Percentiles rank a stretch among this genome's conserved stretches.
Conservation (phyloP, 2,329 filamentous ascomycete species). For the Penicillium sclerotiorum region DNA sequence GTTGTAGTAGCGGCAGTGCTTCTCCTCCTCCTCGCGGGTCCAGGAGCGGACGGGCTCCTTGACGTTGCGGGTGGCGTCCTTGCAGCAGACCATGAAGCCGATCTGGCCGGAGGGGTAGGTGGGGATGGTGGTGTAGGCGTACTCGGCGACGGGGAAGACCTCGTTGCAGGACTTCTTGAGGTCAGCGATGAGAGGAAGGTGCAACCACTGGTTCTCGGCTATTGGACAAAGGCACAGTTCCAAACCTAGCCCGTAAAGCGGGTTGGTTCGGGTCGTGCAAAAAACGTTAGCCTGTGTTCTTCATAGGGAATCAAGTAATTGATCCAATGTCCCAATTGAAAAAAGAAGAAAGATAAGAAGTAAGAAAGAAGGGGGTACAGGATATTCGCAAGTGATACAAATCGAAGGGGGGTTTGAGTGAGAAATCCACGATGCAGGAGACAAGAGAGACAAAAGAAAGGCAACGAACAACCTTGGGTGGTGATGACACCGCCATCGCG, state of each 20-base stretch:
- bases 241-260: slow-evolving; percentile 33
- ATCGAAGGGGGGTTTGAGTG: slow-evolving; percentile 9
- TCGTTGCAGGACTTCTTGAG: slow-evolving; percentile 96
- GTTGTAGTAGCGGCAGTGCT: slow-evolving; percentile 96
- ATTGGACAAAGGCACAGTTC: slow-evolving; percentile 28
- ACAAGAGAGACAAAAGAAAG: slow-evolving; percentile 54
- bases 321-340: slow-evolving; percentile 14
- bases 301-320: slow-evolving; percentile 6
- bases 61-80: slow-evolving; percentile 83
- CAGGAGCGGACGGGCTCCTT: slow-evolving; percentile 81
- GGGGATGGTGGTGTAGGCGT: slow-evolving; percentile 97
- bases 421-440: slow-evolving; percentile 5
- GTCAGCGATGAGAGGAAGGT: slow-evolving; percentile 88
- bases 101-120: slow-evolving; percentile 99
- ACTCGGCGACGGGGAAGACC: slow-evolving; percentile 97
- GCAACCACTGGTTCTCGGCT: slow-evolving; percentile 99
- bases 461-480: slow-evolving; percentile 99
- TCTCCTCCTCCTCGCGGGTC: slow-evolving; percentile 84
- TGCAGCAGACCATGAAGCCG: slow-evolving; percentile 99
- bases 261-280: slow-evolving; percentile 33
- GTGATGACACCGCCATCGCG: slow-evolving; percentile 96
- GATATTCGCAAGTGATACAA: not conserved
- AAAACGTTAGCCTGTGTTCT: slow-evolving; percentile 26
- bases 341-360: slow-evolving; percentile 6
- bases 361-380: slow-evolving; percentile 13